Conservation (phyloP, 2,329 filamentous ascomycete genomes). For the Trichophyton simii region DNA sequence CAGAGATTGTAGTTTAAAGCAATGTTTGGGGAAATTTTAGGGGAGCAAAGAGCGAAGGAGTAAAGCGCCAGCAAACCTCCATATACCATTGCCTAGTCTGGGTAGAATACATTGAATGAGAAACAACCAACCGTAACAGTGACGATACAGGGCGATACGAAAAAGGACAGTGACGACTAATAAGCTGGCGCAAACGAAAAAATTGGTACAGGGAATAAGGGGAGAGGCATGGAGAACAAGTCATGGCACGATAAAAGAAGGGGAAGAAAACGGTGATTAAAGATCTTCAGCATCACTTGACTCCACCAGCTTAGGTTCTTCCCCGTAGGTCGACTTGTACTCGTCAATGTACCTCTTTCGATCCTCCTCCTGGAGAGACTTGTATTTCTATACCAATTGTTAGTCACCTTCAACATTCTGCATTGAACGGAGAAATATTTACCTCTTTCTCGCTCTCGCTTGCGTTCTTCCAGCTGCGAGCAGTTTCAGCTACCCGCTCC, state of each 20-base stretch:
- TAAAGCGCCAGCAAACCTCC: neutral
- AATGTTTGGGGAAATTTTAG: neutral
- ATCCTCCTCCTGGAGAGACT: constrained; percentile 14
- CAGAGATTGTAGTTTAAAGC: neutral
- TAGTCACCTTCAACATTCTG: neutral
- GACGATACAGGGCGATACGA: neutral
- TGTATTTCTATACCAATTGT: constrained; percentile 15
- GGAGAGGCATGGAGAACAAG: neutral
- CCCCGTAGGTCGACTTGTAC: constrained; percentile 12
- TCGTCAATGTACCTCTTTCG: constrained; percentile 17
- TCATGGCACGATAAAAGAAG: neutral
- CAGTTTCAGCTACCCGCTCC: constrained; percentile 23
- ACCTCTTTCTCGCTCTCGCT: constrained; percentile 23
- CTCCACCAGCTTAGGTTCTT: neutral
- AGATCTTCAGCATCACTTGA: neutral
- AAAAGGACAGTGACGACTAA: neutral
- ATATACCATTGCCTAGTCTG: neutral
- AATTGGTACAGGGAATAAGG: neutral
- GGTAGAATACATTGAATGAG: constrained; percentile 1
- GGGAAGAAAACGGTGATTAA: neutral
- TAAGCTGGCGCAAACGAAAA: neutral
- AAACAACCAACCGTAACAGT: neutral
- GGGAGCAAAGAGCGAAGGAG: neutral
- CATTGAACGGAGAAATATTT: constrained; percentile 5
- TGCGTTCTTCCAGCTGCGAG: constrained; percentile 21